Base-by-base conservation (phyloP, 2,329 filamentous ascomycete species). In the Nemania serpens region DNA sequence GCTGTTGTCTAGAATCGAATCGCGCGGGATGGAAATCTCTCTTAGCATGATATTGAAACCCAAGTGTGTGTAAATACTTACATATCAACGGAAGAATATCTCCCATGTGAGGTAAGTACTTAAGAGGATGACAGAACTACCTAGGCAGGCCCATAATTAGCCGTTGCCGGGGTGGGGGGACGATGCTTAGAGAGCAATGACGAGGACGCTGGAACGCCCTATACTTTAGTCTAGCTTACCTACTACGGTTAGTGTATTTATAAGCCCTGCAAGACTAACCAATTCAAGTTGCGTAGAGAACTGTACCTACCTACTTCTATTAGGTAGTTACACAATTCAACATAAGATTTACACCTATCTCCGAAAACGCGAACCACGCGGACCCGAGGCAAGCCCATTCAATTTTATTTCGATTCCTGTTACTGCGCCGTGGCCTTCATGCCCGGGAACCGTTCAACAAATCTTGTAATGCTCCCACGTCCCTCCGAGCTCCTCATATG, bases 171-270 rank as follows among this genome's bases (percentile, higher is more conserved):
- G 47, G 17, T 36, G 6, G 11, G 53, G 48, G 48, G 10, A 57
- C 18, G n/a, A 18, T 54, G 54, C 54, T 58, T 61, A 61, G 53
- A 57, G 43, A 61, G 58, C 59, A 29, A 58, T 61, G 55, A 58
- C 43, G 25, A 29, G 43, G 43, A 20, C 17, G 41, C 22, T 12
- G 36, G 36, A 12, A 39, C 36, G 15, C 36, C 36, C 36, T 39
- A 39, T 12, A 39, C n/a, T n/a, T n/a, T n/a, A n/a, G n/a, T n/a
- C n/a, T n/a, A n/a, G n/a, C n/a, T n/a, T n/a, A n/a, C n/a, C n/a
- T n/a, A n/a, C 36, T 39, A 39, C 36, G 25, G 4, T n/a, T 12
- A n/a, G 36, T 3, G 11, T 12, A n/a, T 10, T 39, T 13, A 3
- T 39, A 13, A 10, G n/a, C n/a, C 36, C 4, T 10, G 36, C 36